Evolutionary conservation across 179 eudicot species (phyloP), one percentile per base, ranked within the genome.

Genomic region (Spinacia oleracea): DNA sequence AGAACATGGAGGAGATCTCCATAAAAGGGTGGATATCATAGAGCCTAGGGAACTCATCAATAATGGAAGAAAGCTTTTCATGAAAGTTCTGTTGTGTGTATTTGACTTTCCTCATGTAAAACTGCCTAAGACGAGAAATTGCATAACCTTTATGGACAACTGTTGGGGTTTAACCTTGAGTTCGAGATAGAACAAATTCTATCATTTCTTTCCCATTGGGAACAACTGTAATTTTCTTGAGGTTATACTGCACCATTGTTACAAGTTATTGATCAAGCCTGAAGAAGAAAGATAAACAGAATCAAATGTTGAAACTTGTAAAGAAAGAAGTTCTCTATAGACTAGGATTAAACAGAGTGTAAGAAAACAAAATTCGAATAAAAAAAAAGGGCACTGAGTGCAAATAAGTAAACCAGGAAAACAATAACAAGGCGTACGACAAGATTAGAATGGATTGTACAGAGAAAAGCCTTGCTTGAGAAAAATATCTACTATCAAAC

Each of bases 111-210:
- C 97, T 90, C 98, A 94, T 94, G 76, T 94, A 94, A 79, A 94
- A 94, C 78, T 87, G 90, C 31, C 98, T 87, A 50, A 94, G 91
- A 16, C 98, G 92, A 45, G n/a, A n/a, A n/a, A n/a, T n/a, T n/a
- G n/a, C n/a, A n/a, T n/a, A n/a, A n/a, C n/a, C n/a, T n/a, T n/a
- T 95, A 87, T 95, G 98, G 53, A 95, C 97, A 31, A 90, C 93
- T 1, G 97, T 95, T 0, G 98, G 98, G 32, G 98, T 95, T 80
- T 91, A 95, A 1, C 95, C 86, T 72, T 93, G 97, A 21, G 98
- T 93, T 31, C 98, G 89, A 46, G 97, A 91, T 14, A 95, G 93
- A 70, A 95, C 92, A 56, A 93, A 93, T 81, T 93, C 92, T 32
- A 95, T 68, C 83, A 95, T 89, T 32, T 95, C 97, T 85, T 95